Base-by-base conservation (phyloP, 1,284 basidiomycete species). In the Trametes pubescens region DNA sequence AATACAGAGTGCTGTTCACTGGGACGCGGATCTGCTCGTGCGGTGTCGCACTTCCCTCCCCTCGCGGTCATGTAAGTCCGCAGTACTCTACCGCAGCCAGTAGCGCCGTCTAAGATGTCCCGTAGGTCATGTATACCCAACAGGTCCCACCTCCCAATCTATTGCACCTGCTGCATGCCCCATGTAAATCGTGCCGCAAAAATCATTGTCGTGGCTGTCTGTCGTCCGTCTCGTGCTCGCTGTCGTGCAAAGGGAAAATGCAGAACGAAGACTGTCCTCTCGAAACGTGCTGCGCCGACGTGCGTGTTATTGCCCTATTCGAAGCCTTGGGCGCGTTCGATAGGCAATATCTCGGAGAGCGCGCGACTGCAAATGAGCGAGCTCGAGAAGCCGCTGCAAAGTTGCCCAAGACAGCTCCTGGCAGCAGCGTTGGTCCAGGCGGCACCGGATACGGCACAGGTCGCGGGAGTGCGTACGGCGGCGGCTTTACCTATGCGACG, bases 121-220 rank as follows among this genome's bases (percentile, higher is more conserved):
- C 38, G 18, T 51, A 84, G 84, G 82, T 84, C 40, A 73, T 77
- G 29, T 82, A 82, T 70, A 76, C 78, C 4, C 70, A 74, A 18
- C 69, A 73, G 34, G 65, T 68, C 6, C 70, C 73, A 4, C 78
- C 78, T 2, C 77, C 76, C 7, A 74, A 77, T 29, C 76, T 79
- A 38, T 57, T 83, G 24, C 59, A 64, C 40, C 74, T 84, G 9
- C 76, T 86, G 8, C 84, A 85, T 65, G 78, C 75, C 1, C 69
- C 75, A 2, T 85, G 84, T 71, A 59, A 71, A 18, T 70, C 74
- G 0, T 85, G 84, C 73, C 72, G 75, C 11, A 80, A 75, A 4
- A 80, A 78, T 54, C 79, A 84, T 65, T 85, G 84, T 71, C 73
- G 84, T 58, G 84, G 83, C 4, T 86, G 84, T 69, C 80, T 82